Conservation (phyloP, 805 yeast species). For the Candida maltosa region DNA sequence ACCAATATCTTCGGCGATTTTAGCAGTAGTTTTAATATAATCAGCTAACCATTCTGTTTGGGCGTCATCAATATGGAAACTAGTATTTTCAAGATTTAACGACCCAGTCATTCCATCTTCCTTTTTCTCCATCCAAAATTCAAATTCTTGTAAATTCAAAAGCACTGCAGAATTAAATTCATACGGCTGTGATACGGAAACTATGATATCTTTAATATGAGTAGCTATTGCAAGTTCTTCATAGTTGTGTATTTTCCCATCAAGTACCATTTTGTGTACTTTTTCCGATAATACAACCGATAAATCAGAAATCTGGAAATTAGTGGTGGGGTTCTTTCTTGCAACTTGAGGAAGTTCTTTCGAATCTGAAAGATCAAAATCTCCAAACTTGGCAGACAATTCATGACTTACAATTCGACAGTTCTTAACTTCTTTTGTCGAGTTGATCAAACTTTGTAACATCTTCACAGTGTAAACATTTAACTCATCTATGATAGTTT, state of each 20-base stretch:
- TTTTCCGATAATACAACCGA: slow-evolving; percentile 4
- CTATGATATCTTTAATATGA: slow-evolving; percentile 22
- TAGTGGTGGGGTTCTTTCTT: slow-evolving; percentile 2
- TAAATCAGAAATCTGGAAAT: slow-evolving; percentile 2
- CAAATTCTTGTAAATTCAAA: slow-evolving; percentile 26
- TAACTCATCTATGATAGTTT: slow-evolving; percentile 57
- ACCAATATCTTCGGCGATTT: slow-evolving; percentile 13
- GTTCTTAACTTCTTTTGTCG: slow-evolving; percentile 35
- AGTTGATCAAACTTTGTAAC: slow-evolving; percentile 31
- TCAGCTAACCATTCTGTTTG: slow-evolving; percentile 21
- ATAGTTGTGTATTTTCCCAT: slow-evolving; percentile 2
- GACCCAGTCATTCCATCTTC: slow-evolving; percentile 16
- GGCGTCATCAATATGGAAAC: slow-evolving; percentile 14
- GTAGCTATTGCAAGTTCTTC: slow-evolving; percentile 23
- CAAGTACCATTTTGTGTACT: slow-evolving; percentile 5
- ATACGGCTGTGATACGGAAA: slow-evolving; percentile 7
- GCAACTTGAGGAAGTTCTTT: slow-evolving; percentile 8
- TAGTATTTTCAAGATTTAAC: slow-evolving; percentile 15
- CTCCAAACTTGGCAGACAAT: slow-evolving; percentile 37
- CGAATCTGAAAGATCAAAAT: slow-evolving; percentile 16
- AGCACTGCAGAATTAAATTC: slow-evolving; percentile 17
- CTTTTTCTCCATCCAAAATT: slow-evolving; percentile 31
- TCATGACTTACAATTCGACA: slow-evolving; percentile 48
- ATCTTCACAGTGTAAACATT: slow-evolving; percentile 56
- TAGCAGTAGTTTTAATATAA: slow-evolving; percentile 12